These are phyloP conservation scores for Casuarina glauca DNA, from an alignment of 306 rosid genomes.

Conservation along the genomic window DNA sequence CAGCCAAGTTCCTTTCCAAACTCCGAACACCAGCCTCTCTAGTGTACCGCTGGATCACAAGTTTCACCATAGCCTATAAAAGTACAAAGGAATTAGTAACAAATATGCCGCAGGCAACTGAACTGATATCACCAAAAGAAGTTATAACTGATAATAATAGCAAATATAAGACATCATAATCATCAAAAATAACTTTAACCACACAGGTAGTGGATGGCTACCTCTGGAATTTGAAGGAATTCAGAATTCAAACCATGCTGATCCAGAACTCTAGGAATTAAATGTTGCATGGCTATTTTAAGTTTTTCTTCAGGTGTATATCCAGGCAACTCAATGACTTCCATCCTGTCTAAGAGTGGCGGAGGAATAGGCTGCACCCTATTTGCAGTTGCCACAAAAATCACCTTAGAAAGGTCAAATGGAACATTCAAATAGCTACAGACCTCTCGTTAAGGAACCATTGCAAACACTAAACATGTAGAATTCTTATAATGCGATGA, in stretches of 20 bases:
- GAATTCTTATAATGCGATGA: neutral
- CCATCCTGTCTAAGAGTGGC: constrained; percentile 96
- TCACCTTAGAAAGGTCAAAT: constrained; percentile 87
- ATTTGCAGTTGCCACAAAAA: constrained; percentile 97
- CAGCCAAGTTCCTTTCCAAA: constrained; percentile 86
- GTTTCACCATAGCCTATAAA: constrained; percentile 79
- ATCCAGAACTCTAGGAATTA: constrained; percentile 93
- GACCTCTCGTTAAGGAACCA: constrained; percentile 58
- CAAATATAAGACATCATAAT: neutral
- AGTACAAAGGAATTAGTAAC: constrained; percentile 7
- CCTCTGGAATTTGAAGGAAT: constrained; percentile 95
- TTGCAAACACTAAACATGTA: neutral
- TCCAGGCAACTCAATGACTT: constrained; percentile 98
- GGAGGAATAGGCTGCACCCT: constrained; percentile 92
- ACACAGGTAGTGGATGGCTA: constrained; percentile 17
- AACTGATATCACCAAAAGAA: neutral
- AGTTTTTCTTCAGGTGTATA: constrained; percentile 96
- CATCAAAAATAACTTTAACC: neutral
- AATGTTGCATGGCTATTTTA: constrained; percentile 84
- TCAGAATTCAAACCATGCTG: constrained; percentile 90
- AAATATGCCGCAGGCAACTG: neutral
- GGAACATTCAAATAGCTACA: constrained; percentile 96
- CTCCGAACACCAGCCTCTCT: constrained; percentile 98
- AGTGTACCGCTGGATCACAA: constrained; percentile 84
- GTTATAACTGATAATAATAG: neutral